A percentile compares a stretch with the other conserved stretches of the same genome.
Evolutionary conservation across 352 stramenopile species (phyloP).

Genomic region (Phytophthora cactorum): DNA sequence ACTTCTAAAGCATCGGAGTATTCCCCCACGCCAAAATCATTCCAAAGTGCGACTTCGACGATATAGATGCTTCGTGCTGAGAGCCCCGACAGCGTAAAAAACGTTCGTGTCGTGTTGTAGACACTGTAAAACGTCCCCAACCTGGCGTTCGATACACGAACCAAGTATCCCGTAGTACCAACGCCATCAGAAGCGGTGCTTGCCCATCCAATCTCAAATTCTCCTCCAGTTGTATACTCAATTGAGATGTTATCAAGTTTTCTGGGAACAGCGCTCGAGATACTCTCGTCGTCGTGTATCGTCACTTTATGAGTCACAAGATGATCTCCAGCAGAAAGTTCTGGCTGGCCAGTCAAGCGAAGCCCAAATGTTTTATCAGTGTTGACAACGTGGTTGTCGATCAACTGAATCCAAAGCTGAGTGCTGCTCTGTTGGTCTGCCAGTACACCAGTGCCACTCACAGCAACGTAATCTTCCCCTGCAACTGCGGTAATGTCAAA

Average conservation of each 20-base stretch:
- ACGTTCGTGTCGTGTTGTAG: constrained; percentile 45
- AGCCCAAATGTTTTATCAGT: constrained; percentile 46
- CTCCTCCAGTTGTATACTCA: constrained; percentile 46
- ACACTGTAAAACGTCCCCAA: constrained; percentile 34
- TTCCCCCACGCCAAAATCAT: constrained; percentile 45
- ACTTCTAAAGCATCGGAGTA: constrained; percentile 34
- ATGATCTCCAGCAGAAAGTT: background rate
- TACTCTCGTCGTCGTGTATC: constrained; percentile 59
- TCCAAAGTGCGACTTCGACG: constrained; percentile 58
- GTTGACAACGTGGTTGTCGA: constrained; percentile 54
- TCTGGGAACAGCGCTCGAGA: constrained; percentile 32
- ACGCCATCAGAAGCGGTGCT: constrained; percentile 3
- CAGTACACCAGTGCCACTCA: constrained; percentile 35
- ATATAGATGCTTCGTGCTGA: constrained; percentile 35
- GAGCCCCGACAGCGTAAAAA: constrained; percentile 53
- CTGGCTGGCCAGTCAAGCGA: constrained; percentile 31
- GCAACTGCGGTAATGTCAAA: constrained; percentile 47
- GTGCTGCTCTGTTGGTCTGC: constrained; percentile 41
- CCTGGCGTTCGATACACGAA: constrained; percentile 36
- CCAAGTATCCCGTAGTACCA: constrained; percentile 36
- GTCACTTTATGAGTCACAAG: constrained; percentile 40
- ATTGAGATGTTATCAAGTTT: constrained; percentile 15
- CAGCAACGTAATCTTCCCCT: constrained; percentile 44
- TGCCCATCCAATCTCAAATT: constrained; percentile 51
- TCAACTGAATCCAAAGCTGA: constrained; percentile 48